These are phyloP conservation scores for Eucalyptus marginata DNA, from an alignment of 345 rosid genomes.

Conservation along the genomic window DNA sequence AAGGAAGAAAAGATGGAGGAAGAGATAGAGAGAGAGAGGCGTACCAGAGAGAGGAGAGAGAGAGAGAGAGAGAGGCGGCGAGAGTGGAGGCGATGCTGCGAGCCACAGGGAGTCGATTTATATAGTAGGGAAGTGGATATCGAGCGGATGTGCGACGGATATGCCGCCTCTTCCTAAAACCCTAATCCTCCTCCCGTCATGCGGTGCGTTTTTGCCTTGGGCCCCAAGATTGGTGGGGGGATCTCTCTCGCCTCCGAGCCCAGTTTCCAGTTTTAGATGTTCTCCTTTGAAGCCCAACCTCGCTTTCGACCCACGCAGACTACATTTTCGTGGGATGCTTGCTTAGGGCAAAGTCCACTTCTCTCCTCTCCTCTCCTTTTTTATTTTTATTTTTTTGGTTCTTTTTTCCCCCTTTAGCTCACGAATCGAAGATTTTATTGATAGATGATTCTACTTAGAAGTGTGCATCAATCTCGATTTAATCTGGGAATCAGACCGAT, in stretches of 20 bases:
- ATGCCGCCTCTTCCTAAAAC: neutral
- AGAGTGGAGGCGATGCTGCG: neutral
- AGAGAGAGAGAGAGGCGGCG: neutral
- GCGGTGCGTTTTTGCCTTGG: neutral
- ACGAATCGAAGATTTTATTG: neutral
- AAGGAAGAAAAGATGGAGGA: too few species aligned
- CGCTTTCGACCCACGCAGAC: neutral
- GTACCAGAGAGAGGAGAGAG: neutral
- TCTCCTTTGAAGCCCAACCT: neutral
- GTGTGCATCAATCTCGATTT: neutral
- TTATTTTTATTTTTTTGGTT: neutral
- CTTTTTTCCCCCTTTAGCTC: neutral
- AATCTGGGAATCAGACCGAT: accelerated
- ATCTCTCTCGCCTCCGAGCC: neutral
- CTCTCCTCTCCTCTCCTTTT: neutral
- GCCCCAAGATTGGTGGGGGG: neutral
- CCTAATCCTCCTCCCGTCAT: neutral
- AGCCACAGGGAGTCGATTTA: neutral
- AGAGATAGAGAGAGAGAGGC: neutral
- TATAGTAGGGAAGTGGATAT: neutral
- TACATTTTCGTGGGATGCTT: neutral
- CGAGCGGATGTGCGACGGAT: neutral
- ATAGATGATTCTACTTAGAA: neutral
- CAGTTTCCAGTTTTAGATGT: neutral
- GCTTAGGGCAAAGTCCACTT: neutral